Evolutionary conservation across 1,139 yeast species (phyloP).

Genomic region (Taphrina populina): DNA sequence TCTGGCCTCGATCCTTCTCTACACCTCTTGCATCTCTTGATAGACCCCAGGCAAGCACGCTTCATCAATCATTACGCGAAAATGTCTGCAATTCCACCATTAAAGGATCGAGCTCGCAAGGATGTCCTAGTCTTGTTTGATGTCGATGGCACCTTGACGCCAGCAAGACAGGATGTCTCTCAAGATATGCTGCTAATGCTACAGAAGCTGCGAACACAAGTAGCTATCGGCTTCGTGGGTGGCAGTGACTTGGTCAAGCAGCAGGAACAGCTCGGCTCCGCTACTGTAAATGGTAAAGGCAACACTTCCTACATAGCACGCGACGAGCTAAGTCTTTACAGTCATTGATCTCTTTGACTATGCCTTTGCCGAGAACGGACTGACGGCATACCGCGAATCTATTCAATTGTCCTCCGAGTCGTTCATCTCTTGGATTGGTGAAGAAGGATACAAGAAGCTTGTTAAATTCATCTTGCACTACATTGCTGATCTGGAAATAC

Average conservation of each 20-base stretch:
- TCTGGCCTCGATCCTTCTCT: too few relatives aligned
- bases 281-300: conserved; percentile 41
- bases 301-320: too few relatives aligned
- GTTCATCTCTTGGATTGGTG: conserved; percentile 93
- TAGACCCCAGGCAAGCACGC: too few relatives aligned
- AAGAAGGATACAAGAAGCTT: conserved; percentile 86
- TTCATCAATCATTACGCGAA: too few relatives aligned
- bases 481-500: conserved; percentile 81
- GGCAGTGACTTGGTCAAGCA: conserved; percentile 95
- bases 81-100: conserved; percentile 39
- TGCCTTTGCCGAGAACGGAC: conserved; percentile 96
- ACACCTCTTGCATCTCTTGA: too few relatives aligned
- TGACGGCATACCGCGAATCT: conserved; percentile 93
- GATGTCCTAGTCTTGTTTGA: conserved; percentile 73
- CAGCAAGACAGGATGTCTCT: conserved; percentile 83
- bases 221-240: conserved; percentile 95
- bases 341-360: conserved; percentile 78
- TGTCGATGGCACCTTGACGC: conserved; percentile 97
- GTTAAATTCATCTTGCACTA: conserved; percentile 81
- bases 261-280: conserved; percentile 87
- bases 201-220: conserved; percentile 77
- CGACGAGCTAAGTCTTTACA: too few relatives aligned
- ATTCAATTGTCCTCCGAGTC: conserved; percentile 74
- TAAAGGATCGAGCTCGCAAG: conserved; percentile 46
- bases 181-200: conserved; percentile 76